Percentiles rank a stretch among this genome's conserved stretches.
phyloP scores from a whole-genome alignment of 306 rosid species.

The Cicer bijugum region DNA sequence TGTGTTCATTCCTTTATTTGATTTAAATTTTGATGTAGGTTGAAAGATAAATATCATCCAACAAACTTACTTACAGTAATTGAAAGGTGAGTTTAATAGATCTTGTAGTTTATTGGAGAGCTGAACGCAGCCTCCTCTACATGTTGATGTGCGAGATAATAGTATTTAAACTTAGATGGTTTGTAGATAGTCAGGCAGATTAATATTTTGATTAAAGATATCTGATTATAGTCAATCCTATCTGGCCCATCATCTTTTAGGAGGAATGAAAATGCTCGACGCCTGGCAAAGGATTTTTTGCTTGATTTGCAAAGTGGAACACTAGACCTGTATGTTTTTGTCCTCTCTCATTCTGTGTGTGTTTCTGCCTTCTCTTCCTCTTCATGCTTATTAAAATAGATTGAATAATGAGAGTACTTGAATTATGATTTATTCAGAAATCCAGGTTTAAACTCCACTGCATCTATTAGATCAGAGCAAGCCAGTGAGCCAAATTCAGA shows the following conservation, averaged over 20 bases:
- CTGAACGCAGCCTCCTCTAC: background rate
- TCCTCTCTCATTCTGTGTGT: background rate
- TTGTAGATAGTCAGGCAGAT: conserved; percentile 1
- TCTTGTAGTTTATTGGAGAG: conserved; percentile 34
- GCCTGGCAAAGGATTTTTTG: conserved; percentile 78
- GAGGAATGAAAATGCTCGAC: conserved; percentile 94
- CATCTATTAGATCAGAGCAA: conserved; percentile 72
- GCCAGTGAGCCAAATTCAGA: conserved; percentile 90
- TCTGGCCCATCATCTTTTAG: conserved; percentile 53
- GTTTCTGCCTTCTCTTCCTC: conserved; percentile 10
- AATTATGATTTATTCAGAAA: conserved; percentile 57
- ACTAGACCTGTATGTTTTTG: conserved; percentile 71
- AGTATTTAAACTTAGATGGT: conserved; percentile 15
- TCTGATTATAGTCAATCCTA: conserved; percentile 27
- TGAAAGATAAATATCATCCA: conserved; percentile 97
- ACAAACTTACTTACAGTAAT: conserved; percentile 83
- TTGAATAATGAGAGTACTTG: conserved; percentile 29
- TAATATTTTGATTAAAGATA: conserved; percentile 26
- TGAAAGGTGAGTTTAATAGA: conserved; percentile 71
- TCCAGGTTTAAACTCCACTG: conserved; percentile 70
- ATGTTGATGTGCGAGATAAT: conserved; percentile 7
- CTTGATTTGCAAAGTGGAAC: conserved; percentile 95
- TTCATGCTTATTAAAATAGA: conserved; percentile 17
- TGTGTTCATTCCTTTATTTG: conserved; percentile 40
- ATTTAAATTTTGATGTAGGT: conserved; percentile 57